A percentile compares a stretch with the other conserved stretches of the same genome.
phyloP scores from a whole-genome alignment of 805 yeast species.

The Clavispora fructus region DNA sequence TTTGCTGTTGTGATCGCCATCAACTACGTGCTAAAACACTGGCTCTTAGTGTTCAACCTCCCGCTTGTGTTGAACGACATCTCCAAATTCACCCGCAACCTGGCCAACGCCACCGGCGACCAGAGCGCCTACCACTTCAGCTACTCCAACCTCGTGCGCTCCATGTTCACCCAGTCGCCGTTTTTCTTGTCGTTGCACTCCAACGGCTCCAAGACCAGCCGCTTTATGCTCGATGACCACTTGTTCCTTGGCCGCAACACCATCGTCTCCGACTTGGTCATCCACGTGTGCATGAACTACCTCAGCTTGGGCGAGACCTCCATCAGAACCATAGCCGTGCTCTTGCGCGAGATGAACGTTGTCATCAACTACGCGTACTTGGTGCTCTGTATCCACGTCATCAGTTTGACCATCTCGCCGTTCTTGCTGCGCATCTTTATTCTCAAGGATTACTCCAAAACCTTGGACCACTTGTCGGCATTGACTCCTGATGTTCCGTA shows the following conservation, averaged over 20 bases:
- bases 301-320: constrained; percentile 3
- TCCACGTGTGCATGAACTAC: constrained; percentile 1
- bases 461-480: constrained; percentile 18
- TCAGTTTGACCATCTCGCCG: constrained; percentile 17
- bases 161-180: constrained; percentile 2
- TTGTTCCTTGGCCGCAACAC: neutral
- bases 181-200: neutral
- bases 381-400: constrained; percentile 24
- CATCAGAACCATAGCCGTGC: constrained; percentile 4
- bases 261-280: constrained; percentile 1
- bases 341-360: constrained; percentile 8
- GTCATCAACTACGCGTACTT: constrained; percentile 16
- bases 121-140: neutral
- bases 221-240: neutral
- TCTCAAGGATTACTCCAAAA: constrained; percentile 16
- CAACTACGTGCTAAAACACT: constrained; percentile 14
- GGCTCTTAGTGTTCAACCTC: constrained; percentile 2
- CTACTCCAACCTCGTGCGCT: neutral
- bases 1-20: constrained; percentile 17
- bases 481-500: constrained; percentile 18
- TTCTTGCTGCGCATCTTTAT: constrained; percentile 11
- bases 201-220: neutral
- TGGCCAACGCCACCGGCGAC: neutral
- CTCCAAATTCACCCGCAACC: constrained; percentile 1
- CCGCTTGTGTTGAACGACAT: neutral